Base-by-base conservation (phyloP, 1,284 basidiomycete species). In the Pseudozyma tsukubaensis region DNA sequence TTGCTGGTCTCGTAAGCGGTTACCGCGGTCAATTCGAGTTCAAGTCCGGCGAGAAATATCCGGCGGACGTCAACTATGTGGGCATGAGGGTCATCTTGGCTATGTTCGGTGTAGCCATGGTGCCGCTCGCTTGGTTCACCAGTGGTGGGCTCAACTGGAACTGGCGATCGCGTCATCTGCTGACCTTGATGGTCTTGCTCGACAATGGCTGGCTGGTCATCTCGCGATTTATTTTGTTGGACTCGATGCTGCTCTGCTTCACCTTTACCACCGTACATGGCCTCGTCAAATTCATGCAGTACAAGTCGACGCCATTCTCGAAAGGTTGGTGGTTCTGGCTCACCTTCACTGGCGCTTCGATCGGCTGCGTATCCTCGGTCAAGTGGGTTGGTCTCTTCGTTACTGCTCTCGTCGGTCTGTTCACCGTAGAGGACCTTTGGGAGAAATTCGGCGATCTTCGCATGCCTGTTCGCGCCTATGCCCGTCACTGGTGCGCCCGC, bases 251-350 rank as follows among this genome's bases (percentile, higher is more conserved):
- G 12, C 88, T 99, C 48, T 97, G 95, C 88, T 99, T 99, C 87
- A 99, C 96, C 32, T 94, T 97, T 87, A 92, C 93, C 80, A 96
- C 95, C 37, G 92, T 96, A 70, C 95, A 97, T 85, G 94, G 92
- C 84, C 88, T 99, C 55, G 91, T 94, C 61, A 97, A 95, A 86
- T 98, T 99, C 86, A 92, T 97, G 86, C 93, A 96, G 87, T 92
- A 92, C 80, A 90, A 92, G 91, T 94, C 79, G 76, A 90, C 88
- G 72, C 89, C 95, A 0, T 99, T 99, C 85, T 91, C 92, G 35
- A 88, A 92, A 72, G 93, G 95, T 82, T 99, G 96, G 96, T 99
- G 95, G 94, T 85, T 92, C 79, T 99, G 95, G 94, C 88, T 99
- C 16, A 86, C 90, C 9, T 87, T 96, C 80, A 98, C 95, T 1